These are phyloP conservation scores for Bolboschoenus planiculmis DNA, from an alignment of 176 grass and related monocot species.

Conservation along the genomic window DNA sequence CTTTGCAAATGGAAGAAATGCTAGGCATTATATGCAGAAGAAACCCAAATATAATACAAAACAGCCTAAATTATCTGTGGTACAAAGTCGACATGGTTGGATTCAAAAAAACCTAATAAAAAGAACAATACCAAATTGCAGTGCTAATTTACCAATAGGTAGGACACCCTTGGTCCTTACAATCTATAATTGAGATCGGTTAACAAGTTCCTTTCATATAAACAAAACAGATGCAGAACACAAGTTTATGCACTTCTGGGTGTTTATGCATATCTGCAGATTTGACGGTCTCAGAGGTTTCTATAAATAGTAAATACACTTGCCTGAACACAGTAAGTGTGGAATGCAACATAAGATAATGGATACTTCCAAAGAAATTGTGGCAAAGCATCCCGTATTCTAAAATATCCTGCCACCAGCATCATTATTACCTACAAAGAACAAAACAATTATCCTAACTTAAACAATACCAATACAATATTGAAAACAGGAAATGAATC, in stretches of 20 bases:
- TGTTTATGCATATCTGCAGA: background rate
- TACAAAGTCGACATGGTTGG: background rate
- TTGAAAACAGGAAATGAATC: background rate
- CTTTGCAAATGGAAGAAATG: background rate
- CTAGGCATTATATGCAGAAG: background rate
- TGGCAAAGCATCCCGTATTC: conserved; percentile 44
- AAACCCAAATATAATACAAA: background rate
- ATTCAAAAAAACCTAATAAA: background rate
- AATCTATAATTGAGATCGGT: background rate
- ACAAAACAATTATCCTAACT: background rate
- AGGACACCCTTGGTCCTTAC: background rate
- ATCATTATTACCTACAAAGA: conserved; percentile 66
- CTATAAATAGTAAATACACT: background rate
- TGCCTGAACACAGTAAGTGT: conserved; percentile 68
- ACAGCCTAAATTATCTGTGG: background rate
- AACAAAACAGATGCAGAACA: background rate
- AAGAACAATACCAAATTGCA: background rate
- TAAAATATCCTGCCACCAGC: conserved; percentile 87
- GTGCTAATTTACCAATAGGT: background rate
- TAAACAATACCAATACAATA: background rate
- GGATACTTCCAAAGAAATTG: conserved; percentile 70
- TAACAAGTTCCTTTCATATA: background rate
- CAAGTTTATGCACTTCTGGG: background rate
- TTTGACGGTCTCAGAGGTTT: background rate
- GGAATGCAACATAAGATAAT: conserved; percentile 64